These are phyloP conservation scores for Penicillium oxalicum DNA, from an alignment of 2,329 filamentous ascomycete species.

Conservation along the genomic window DNA sequence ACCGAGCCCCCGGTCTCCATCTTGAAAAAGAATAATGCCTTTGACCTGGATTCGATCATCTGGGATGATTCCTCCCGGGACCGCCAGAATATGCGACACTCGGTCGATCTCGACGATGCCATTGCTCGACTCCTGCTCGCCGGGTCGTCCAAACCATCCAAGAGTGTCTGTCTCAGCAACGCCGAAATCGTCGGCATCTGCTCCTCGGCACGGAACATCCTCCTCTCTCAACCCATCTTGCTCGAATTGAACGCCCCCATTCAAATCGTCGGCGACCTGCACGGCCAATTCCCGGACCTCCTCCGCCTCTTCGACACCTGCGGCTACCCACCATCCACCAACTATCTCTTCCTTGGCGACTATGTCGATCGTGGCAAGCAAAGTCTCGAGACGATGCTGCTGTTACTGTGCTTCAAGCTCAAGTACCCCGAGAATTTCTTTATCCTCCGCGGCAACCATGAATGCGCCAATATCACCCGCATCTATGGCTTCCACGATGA, in stretches of 20 bases:
- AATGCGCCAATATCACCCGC: constrained; percentile 3
- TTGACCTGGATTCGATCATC: constrained; percentile 9
- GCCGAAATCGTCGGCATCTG: background rate
- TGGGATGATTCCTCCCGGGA: constrained; percentile 8
- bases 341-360: constrained; percentile 4
- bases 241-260: constrained; percentile 1
- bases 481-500: constrained; percentile 4
- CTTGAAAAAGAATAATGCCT: constrained; percentile 5
- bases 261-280: constrained; percentile 3
- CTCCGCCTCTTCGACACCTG: constrained; percentile 1
- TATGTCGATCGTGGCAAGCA: constrained; percentile 6
- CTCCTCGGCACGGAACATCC: background rate
- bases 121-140: background rate
- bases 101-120: background rate
- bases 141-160: background rate
- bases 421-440: constrained; percentile 4
- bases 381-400: constrained; percentile 3
- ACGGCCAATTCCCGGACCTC: constrained; percentile 3
- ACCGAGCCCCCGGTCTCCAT: constrained; percentile 2
- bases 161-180: constrained; percentile 1
- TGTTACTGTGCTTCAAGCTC: constrained; percentile 2
- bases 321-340: background rate
- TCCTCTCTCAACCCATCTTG: constrained; percentile 1
- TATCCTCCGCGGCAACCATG: constrained; percentile 1
- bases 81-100: constrained; percentile 12